Base-by-base conservation (phyloP, 2,329 filamentous ascomycete species). In the Fusarium duplospermum region DNA sequence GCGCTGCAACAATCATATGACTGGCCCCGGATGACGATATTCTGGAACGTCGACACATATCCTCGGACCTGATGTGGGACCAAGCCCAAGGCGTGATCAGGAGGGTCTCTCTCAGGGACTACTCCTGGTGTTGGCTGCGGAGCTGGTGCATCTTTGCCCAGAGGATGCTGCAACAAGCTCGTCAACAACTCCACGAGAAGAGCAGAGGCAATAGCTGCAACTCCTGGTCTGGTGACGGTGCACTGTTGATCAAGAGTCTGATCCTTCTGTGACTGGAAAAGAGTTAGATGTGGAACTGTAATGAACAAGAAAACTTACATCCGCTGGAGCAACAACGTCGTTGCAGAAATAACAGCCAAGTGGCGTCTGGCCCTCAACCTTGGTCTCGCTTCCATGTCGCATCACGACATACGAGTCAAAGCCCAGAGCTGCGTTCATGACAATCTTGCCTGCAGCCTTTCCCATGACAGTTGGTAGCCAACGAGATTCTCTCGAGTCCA, bases 301-400 rank as follows among this genome's bases (percentile, higher is more conserved):
- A 13, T 9, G n/a, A 10, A 47, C 10, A 3, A 27, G 7, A 16
- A 47, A 38, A 88, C 93, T 90, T 86, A 97, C 95, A 85, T 98
- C 94, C 71, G 93, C 93, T 24, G 96, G 96, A 8, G 96, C 94
- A 59, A 98, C 96, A 29, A 99, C 96, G 81, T 99, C 96, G 79
- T 97, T 98, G 84, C 96, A 99, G 83, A 98, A 99, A 82, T 99
- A 99, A 83, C 96, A 99, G 11, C 96, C 96, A 29, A 98, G 87
- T 29, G 94, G 91, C 61, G 90, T 86, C 63, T 90, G 86, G n/a
- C 84, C 87, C 13, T 89, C 86, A 60, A 87, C 85, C 47, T 84
- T 81, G 4, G 87, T 86, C 75, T 90, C 89, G 7, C 94, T 87
- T 2, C 96, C 96, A 82, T 99, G 96, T 66, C 96, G 91, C 96